These are phyloP conservation scores for Nicotiana obtusifolia DNA, from an alignment of 257 asterid genomes.

Conservation along the genomic window DNA sequence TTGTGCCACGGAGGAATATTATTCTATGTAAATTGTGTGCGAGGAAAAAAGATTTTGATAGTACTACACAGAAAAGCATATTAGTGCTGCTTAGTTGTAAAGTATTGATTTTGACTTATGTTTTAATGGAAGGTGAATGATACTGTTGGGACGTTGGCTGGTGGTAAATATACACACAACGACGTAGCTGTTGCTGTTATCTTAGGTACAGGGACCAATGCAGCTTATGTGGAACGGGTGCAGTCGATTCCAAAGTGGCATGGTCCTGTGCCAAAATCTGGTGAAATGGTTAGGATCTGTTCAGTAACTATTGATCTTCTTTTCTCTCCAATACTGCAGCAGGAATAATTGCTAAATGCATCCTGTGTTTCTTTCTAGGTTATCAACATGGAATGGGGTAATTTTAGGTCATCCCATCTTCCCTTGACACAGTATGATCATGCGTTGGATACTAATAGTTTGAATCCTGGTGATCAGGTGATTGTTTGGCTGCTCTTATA, in stretches of 20 bases:
- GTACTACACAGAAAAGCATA: not conserved
- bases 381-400: conserved; percentile 97
- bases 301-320: not conserved
- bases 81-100: not conserved
- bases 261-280: conserved; percentile 76
- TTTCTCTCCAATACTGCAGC: not conserved
- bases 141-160: conserved; percentile 86
- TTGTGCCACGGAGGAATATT: not conserved
- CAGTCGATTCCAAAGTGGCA: conserved; percentile 96
- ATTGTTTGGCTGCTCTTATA: not conserved
- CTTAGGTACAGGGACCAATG: conserved; percentile 91
- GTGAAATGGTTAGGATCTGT: conserved; percentile 66
- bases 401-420: conserved; percentile 84
- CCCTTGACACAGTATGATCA: conserved; percentile 76
- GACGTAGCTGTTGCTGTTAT: conserved; percentile 71
- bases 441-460: conserved; percentile 62
- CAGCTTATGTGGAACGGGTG: conserved; percentile 84
- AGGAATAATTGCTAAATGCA: not conserved
- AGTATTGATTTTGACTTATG: conserved; percentile 8
- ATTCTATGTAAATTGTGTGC: not conserved
- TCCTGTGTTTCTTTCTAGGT: conserved; percentile 37
- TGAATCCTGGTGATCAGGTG: conserved; percentile 89
- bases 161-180: conserved; percentile 63
- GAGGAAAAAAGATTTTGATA: not conserved
- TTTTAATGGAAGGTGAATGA: conserved; percentile 64